Conservation (phyloP, 495 filamentous ascomycete genomes). For the Podospora australis region DNA sequence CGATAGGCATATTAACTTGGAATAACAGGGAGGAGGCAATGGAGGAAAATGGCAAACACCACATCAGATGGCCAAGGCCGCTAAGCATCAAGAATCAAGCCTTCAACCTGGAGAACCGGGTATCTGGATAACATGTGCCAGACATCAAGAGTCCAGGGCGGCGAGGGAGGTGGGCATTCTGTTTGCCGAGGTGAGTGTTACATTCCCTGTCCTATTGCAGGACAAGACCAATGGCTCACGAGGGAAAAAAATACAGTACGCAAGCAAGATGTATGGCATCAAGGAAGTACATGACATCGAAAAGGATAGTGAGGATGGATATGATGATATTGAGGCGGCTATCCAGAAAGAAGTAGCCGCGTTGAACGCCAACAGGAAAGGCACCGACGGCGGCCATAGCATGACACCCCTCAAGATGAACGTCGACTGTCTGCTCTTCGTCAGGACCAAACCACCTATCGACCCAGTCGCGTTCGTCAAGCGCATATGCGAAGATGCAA, state of each 20-base stretch:
- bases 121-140: conserved; percentile 84
- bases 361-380: conserved; percentile 48
- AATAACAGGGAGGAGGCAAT: conserved; percentile 39
- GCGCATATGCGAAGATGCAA: conserved; percentile 63
- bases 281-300: conserved; percentile 21
- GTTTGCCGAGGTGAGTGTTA: conserved; percentile 60
- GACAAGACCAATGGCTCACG: background rate
- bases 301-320: conserved; percentile 33
- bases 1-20: too few relatives aligned
- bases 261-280: conserved; percentile 52
- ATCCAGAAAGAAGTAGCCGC: conserved; percentile 71
- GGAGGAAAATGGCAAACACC: conserved; percentile 52
- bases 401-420: conserved; percentile 66
- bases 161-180: conserved; percentile 64
- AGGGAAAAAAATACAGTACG: conserved; percentile 38
- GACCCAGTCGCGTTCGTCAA: conserved; percentile 77
- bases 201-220: background rate
- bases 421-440: conserved; percentile 69
- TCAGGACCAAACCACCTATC: conserved; percentile 59
- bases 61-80: conserved; percentile 41
- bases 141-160: conserved; percentile 71
- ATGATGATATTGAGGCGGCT: conserved; percentile 71
- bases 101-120: conserved; percentile 75
- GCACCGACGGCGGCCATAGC: conserved; percentile 25
- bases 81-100: conserved; percentile 22